phyloP scores from a whole-genome alignment of 1,139 yeast species.

The Pichia norvegensis region DNA sequence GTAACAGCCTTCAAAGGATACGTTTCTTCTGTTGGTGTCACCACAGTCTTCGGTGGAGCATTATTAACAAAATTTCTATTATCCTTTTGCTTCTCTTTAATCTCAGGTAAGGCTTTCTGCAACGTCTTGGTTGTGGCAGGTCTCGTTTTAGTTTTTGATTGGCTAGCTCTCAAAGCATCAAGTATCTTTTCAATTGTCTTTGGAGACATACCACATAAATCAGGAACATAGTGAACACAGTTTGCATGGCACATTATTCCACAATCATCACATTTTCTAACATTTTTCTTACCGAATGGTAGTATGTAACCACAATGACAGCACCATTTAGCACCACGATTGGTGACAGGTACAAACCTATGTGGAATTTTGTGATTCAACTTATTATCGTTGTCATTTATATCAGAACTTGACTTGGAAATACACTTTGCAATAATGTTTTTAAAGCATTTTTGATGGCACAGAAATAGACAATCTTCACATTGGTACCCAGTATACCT shows the following conservation, averaged over 20 bases:
- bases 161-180: conserved; percentile 75
- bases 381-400: conserved; percentile 80
- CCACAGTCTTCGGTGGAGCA: not conserved
- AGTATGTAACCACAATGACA: conserved; percentile 95
- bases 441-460: conserved; percentile 90
- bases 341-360: conserved; percentile 81
- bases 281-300: conserved; percentile 92
- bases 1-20: conserved; percentile 11
- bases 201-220: conserved; percentile 97
- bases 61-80: not conserved
- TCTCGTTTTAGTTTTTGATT: conserved; percentile 31
- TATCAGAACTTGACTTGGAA: conserved; percentile 79
- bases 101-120: conserved; percentile 1
- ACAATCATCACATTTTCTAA: conserved; percentile 93
- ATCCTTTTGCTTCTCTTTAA: not conserved
- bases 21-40: conserved; percentile 1
- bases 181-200: conserved; percentile 89
- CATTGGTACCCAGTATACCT: conserved; percentile 95
- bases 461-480: conserved; percentile 87
- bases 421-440: conserved; percentile 95
- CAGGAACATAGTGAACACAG: conserved; percentile 93
- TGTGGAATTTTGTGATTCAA: conserved; percentile 96
- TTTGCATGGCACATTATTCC: conserved; percentile 89
- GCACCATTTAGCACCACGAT: conserved; percentile 97
- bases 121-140: conserved; percentile 1